Base-by-base conservation (phyloP, 2,329 filamentous ascomycete genomes). In the Phialophora verrucosa region DNA sequence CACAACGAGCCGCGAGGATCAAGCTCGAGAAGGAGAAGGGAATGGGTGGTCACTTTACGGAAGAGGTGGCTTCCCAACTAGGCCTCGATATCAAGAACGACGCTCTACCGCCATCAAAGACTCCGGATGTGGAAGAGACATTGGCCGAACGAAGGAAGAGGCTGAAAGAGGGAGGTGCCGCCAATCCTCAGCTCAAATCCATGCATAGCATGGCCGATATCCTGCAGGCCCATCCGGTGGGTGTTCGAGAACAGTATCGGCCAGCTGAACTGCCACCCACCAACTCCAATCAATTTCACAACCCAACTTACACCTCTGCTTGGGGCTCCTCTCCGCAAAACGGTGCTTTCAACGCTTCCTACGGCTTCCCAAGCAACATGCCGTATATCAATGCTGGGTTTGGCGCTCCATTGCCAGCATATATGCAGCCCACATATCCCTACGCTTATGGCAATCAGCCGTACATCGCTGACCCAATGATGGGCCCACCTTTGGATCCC, bases 171-270 rank as follows among this genome's bases (percentile, higher is more conserved):
- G 80, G 81, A 71, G 74, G 75, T 32, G 54, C 69, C 27, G 64
- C 65, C 31, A 65, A 56, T 35, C 44, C 32, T 7, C 58, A 74
- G 6, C 31, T 75, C 1, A 76, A 75, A 54, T 74, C 76, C 58
- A 76, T 80, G 65, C 78, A 77, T 50, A 84, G 80, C 69, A 81
- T 83, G 77, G 81, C 80, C 7, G 75, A 80, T 69, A 73, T 83
- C 32, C 82, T 90, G 10, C 79, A 84, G 65, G 81, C 82, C 1
- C 84, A 87, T 71, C 86, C 86, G 5, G 75, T 77, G 27, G 74
- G 77, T 35, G 47, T 42, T 27, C 53, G 53, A 12, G 53, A 55
- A 23, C 69, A 59, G 53, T 38, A 63, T 47, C 68, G 60, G 59
- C 68, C 49, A 65, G 68, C 61, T 23, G 53, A 42, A 20, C 61